These are phyloP conservation scores for Dissoconium aciculare DNA, from an alignment of 2,329 filamentous ascomycete species.

Conservation along the genomic window DNA sequence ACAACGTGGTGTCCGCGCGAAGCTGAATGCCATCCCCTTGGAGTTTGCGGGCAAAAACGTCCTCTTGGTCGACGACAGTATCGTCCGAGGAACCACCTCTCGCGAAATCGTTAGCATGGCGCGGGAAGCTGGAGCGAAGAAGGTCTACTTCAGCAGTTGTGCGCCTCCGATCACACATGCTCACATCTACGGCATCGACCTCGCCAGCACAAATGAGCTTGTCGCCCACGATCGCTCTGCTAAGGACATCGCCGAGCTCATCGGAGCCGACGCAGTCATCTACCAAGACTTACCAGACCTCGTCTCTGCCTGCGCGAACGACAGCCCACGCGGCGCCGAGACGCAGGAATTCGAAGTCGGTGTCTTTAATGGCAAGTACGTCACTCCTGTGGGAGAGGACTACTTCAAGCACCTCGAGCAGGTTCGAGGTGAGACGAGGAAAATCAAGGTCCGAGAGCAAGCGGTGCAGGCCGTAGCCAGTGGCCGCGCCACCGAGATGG, in stretches of 20 bases:
- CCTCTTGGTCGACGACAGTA: conserved; percentile 74
- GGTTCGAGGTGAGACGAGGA: conserved; percentile 54
- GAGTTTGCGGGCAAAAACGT: conserved; percentile 74
- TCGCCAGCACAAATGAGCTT: conserved; percentile 55
- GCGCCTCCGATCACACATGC: conserved; percentile 68
- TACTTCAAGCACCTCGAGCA: conserved; percentile 73
- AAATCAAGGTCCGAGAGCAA: conserved; percentile 49
- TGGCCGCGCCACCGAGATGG: conserved; percentile 44
- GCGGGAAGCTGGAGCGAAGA: conserved; percentile 64
- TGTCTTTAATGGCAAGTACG: conserved; percentile 79
- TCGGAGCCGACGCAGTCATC: conserved; percentile 62
- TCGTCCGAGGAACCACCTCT: conserved; percentile 74
- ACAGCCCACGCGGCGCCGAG: conserved; percentile 43
- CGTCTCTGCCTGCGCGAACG: conserved; percentile 61
- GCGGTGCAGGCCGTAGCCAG: conserved; percentile 51
- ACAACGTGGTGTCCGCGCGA: conserved; percentile 75
- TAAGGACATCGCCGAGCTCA: conserved; percentile 47
- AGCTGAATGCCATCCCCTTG: conserved; percentile 71
- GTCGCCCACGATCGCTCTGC: conserved; percentile 54
- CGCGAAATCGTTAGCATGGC: conserved; percentile 73
- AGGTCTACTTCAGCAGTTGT: conserved; percentile 71
- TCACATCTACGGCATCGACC: conserved; percentile 73
- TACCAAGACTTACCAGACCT: conserved; percentile 66
- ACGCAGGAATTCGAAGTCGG: conserved; percentile 68
- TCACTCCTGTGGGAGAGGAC: conserved; percentile 60